These are phyloP conservation scores for Aegilops speltoides DNA, from an alignment of 176 grass and related monocot species.

Conservation along the genomic window DNA sequence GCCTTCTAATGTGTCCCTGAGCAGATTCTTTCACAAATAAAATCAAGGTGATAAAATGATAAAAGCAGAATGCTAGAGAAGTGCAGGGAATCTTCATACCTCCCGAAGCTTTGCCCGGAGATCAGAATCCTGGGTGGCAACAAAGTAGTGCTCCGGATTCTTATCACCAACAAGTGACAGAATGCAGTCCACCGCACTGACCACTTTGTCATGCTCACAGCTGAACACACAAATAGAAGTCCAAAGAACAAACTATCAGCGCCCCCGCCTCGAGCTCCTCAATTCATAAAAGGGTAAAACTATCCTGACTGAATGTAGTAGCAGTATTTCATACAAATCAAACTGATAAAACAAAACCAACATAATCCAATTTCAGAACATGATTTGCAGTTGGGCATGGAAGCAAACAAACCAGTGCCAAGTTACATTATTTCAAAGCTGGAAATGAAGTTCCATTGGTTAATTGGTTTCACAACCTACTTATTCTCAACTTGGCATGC, in stretches of 20 bases:
- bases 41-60: not conserved
- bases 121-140: conserved; percentile 19
- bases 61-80: not conserved
- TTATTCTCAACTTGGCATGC: too few relatives aligned
- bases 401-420: not conserved
- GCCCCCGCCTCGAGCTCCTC: not conserved
- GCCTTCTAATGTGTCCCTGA: not conserved
- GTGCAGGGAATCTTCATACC: not conserved
- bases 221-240: not conserved
- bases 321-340: not conserved
- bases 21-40: not conserved
- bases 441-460: too few relatives aligned
- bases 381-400: not conserved
- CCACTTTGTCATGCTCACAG: conserved; percentile 11
- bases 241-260: not conserved
- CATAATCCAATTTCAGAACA: not conserved
- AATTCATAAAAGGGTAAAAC: not conserved
- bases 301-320: not conserved
- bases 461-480: too few relatives aligned
- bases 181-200: conserved; percentile 3
- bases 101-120: not conserved
- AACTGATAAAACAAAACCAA: not conserved
- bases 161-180: conserved; percentile 9
- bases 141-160: conserved; percentile 7
- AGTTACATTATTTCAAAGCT: not conserved